Base-by-base conservation (phyloP, 306 rosid genomes). In the Mimosa bimucronata region DNA sequence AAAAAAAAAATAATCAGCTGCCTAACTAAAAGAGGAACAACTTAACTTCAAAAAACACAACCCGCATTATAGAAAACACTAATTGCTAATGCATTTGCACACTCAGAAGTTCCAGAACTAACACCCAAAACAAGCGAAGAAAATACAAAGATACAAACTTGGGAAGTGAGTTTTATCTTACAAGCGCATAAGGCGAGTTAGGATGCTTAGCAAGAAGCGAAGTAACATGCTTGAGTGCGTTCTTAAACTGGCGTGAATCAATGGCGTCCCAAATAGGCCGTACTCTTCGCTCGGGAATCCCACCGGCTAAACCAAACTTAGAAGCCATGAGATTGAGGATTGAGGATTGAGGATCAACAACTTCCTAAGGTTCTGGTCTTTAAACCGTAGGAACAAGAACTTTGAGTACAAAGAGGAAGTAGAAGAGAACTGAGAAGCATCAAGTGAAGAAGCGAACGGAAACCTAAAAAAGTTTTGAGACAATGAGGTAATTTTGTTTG, bases 251-350 rank as follows among this genome's bases (percentile, higher is more conserved):
- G 29, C 99, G 94, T 1, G 99, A 89, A 86, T 96, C 98, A 78
- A 96, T 89, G 87, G 99, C 99, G 86, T 96, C 98, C 99, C 99
- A 96, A 31, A 96, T 85, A 4, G 97, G 97, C 2, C 99, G 97
- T 83, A 96, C 97, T 48, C 94, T 86, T 1, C 98, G 98, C 89
- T 96, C 98, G 37, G 97, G 97, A 68, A 96, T 87, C 21, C 97
- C 99, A 1, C 99, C 98, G 19, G 97, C 99, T 61, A 91, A 78
- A 11, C 99, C 98, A 80, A 96, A 90, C 90, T 91, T 96, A 11
- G 99, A 87, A 6, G 98, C 93, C 99, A 96, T 96, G 80, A 78
- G 55, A 42, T 52, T 48, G 19, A 28, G 46, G 34, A 21, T 11
- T 25, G 66, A 26, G 0, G 65, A 53, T 31, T 45, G 21, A 21